These are phyloP conservation scores for Tetramitus jugosus DNA, from an alignment of 208 protist species.

Conservation along the genomic window DNA sequence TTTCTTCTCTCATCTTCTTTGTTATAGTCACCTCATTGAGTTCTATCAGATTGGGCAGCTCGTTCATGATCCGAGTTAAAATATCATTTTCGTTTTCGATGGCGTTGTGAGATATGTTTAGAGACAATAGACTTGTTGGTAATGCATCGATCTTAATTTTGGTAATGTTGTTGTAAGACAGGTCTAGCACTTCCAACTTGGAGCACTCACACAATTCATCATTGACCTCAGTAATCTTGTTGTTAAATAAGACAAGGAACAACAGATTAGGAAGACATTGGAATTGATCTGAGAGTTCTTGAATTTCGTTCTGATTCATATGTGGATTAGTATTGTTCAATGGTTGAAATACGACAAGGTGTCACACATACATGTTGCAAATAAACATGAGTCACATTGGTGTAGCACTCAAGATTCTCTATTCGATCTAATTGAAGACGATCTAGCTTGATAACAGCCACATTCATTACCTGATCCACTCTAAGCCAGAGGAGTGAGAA, in stretches of 20 bases:
- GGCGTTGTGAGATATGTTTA: neutral
- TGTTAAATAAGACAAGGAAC: slow-evolving; percentile 2
- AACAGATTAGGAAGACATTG: neutral
- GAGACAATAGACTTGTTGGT: neutral
- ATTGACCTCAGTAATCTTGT: neutral
- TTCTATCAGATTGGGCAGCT: no score
- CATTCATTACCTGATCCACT: neutral
- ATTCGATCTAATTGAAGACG: neutral
- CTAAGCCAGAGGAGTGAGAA: no score
- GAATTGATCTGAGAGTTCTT: slow-evolving; percentile 3
- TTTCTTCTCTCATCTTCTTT: no score
- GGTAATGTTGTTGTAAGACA: neutral
- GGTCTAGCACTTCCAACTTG: neutral
- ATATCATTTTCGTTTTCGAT: no score
- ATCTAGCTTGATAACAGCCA: neutral
- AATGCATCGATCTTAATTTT: neutral
- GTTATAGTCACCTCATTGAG: no score
- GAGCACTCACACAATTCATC: neutral
- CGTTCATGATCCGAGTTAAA: no score
- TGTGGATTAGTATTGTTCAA: no score
- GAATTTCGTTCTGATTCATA: slow-evolving; percentile 4
- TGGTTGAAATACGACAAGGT: no score
- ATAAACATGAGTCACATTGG: slow-evolving; percentile 5
- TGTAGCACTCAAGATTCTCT: slow-evolving; percentile 9
- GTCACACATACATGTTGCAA: neutral